phyloP scores from a whole-genome alignment of 352 stramenopile genomes.

The Phytopythium vexans region DNA sequence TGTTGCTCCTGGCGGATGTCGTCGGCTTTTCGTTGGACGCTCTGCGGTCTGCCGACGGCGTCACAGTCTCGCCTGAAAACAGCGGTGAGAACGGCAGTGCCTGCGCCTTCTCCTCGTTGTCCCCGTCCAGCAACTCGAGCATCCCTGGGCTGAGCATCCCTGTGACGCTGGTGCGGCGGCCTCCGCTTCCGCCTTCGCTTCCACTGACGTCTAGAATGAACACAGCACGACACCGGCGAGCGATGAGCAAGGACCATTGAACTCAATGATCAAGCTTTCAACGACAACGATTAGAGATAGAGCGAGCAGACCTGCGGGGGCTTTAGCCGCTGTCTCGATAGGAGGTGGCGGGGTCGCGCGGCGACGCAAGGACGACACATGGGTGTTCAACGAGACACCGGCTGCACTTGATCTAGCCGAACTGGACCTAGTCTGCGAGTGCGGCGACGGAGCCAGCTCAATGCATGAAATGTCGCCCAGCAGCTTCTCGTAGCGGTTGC shows the following conservation, averaged over 20 bases:
- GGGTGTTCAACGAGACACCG: conserved; percentile 3
- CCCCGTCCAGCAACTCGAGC: conserved; percentile 61
- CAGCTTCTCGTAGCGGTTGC: conserved; percentile 70
- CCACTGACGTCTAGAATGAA: too few relatives aligned
- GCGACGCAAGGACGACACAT: conserved; percentile 30
- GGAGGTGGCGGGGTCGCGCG: conserved; percentile 61
- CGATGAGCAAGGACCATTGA: too few relatives aligned
- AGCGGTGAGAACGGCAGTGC: conserved; percentile 22
- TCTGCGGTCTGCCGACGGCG: conserved; percentile 17
- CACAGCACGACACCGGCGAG: too few relatives aligned
- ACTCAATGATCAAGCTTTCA: too few relatives aligned
- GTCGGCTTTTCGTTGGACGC: conserved; percentile 7
- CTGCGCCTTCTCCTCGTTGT: conserved; percentile 56
- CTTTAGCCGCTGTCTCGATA: conserved; percentile 39
- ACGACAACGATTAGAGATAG: too few relatives aligned
- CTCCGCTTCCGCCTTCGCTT: too few relatives aligned
- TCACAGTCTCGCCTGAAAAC: conserved; percentile 14
- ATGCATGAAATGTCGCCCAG: conserved; percentile 69
- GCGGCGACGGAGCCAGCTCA: conserved; percentile 22
- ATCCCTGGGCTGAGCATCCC: conserved; percentile 76
- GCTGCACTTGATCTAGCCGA: not conserved
- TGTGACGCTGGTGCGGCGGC: not conserved
- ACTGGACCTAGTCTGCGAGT: too few relatives aligned
- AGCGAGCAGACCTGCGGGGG: too few relatives aligned
- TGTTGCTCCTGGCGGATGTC: conserved; percentile 6